These are phyloP conservation scores for Inga laurina DNA, from an alignment of 306 rosid species.

Conservation along the genomic window DNA sequence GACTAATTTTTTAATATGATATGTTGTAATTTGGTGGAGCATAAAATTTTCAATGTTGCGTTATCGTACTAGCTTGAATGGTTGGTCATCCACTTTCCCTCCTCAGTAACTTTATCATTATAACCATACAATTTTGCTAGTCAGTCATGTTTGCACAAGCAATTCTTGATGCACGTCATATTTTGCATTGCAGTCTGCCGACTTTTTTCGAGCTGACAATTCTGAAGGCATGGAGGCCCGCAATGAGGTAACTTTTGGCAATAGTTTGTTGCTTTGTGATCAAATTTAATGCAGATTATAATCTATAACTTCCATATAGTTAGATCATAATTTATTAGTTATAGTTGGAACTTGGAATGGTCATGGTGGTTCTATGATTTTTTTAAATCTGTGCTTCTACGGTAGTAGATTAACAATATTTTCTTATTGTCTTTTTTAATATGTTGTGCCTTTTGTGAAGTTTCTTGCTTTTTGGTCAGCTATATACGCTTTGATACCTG, in stretches of 20 bases:
- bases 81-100: constrained; percentile 9
- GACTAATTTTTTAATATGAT: constrained; percentile 8
- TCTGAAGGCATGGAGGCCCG: constrained; percentile 98
- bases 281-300: background rate
- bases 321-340: background rate
- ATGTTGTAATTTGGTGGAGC: background rate
- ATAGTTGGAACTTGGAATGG: background rate
- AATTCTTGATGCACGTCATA: constrained; percentile 23
- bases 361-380: constrained; percentile 13
- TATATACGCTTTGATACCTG: background rate
- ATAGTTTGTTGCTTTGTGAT: constrained; percentile 31
- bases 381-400: background rate
- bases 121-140: constrained; percentile 21
- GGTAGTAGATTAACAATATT: constrained; percentile 10
- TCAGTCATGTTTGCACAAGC: constrained; percentile 19
- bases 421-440: background rate
- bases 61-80: constrained; percentile 9
- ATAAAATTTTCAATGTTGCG: constrained; percentile 10
- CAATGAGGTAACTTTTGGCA: constrained; percentile 73
- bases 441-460: background rate
- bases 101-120: constrained; percentile 4
- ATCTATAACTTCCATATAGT: constrained; percentile 13
- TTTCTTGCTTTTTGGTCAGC: constrained; percentile 5
- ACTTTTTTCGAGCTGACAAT: constrained; percentile 94
- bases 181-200: constrained; percentile 76